Conservation (phyloP, 441 rosid genomes). For the Geranium incanum region DNA sequence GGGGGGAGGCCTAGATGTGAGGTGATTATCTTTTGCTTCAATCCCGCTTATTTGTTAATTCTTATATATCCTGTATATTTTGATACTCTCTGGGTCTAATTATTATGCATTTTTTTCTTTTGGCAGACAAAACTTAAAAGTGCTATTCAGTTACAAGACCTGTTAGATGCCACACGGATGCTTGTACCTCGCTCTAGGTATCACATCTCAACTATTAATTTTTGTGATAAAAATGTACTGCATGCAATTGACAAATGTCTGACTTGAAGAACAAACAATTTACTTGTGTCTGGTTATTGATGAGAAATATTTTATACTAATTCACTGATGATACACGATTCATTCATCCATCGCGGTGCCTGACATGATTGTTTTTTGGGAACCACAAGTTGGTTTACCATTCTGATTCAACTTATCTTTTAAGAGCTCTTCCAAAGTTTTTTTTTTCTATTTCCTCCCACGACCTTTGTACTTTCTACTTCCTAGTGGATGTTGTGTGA, state of each 20-base stretch:
- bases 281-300: neutral
- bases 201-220: constrained; percentile 9
- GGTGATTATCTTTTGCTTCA: constrained; percentile 37
- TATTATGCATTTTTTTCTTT: constrained; percentile 5
- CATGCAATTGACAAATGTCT: neutral
- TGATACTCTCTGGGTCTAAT: neutral
- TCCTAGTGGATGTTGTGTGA: neutral
- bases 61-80: neutral
- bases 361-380: neutral
- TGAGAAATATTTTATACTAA: neutral
- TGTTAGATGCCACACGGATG: constrained; percentile 94
- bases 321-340: neutral
- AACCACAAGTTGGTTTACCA: too few species aligned
- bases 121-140: constrained; percentile 95
- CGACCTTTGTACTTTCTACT: neutral
- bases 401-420: neutral
- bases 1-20: constrained; percentile 96
- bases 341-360: neutral
- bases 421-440: neutral
- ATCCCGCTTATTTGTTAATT: neutral
- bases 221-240: neutral
- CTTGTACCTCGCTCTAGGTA: constrained; percentile 97
- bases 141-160: constrained; percentile 97
- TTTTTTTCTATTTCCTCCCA: neutral
- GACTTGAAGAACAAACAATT: neutral